Base-by-base conservation (phyloP, 176 grass and related monocot genomes). In the Echinochloa phyllopogon region DNA sequence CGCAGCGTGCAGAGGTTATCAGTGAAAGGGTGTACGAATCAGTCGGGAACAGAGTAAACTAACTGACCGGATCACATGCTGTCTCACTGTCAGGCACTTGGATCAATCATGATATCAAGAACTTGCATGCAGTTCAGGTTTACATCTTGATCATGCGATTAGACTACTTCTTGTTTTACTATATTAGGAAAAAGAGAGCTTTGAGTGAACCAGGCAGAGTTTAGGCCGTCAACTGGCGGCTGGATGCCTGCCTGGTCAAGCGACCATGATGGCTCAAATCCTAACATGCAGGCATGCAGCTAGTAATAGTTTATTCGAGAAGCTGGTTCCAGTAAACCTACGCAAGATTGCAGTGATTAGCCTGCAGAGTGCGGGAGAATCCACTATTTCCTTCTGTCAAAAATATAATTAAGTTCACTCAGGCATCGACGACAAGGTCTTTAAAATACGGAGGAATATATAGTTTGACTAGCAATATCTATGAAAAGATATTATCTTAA, bases 51-150 rank as follows among this genome's bases (percentile, higher is more conserved):
- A 16, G 41, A 25, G 43, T 39, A 57, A 81, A 27, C 52, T 57
- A 81, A 57, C 65, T 69, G 21, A 65, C 20, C 27, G 7, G 20
- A 44, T 60, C 56, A 40, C 48, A 51, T 16, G 78, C 45, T 62
- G 69, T 16, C 12, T 6, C 51, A 16, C 44, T 80, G 57, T 14
- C 36, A 10, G 38, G 21, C 23, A 44, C 78, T 67, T 67, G 49
- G 65, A 57, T 81, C 50, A 81, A 81, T 81, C 37, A 81, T 69
- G 79, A 70, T 43, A 81, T 24, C 44, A 65, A 50, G 77, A 65
- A 65, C 60, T 68, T 38, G 6, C 44, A 49, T 38, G 6, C 44
- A 49, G 47, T 40, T 80, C 29, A 68, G 33, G 45, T 81, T 69
- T 56, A 81, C 79, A 56, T 56, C 38, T 77, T 69, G 65, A 82